Base-by-base conservation (phyloP, 108 stramenopile genomes). In the Cyclotella kingstonii region DNA sequence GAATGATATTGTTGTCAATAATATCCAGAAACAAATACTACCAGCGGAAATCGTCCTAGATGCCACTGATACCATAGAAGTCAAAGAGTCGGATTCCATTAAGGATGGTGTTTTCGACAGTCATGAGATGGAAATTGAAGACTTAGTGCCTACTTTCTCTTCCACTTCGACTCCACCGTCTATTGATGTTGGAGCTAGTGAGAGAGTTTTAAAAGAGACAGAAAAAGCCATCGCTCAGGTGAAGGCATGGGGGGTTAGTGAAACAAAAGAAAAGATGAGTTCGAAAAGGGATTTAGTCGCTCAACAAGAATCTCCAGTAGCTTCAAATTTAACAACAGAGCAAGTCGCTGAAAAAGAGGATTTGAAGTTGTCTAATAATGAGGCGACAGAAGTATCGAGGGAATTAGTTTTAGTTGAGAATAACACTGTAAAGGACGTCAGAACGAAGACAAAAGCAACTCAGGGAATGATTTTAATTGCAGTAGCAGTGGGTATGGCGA, bases 381-480 rank as follows among this genome's bases (percentile, higher is more conserved):
- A 3, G 28, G 34, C 19, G 3, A 18, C 39, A 40, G 57, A 59
- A 31, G 3, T 0, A 30, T 44, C 11, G 12, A 9, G n/a, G n/a
- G 22, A 10, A 15, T 22, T 9, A 8, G n/a, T 21, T 2, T 12
- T n/a, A 35, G 63, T 34, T 29, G 46, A 41, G 14, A 26, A 12
- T 17, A 38, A 68, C 27, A 51, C 25, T 21, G 34, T 38, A 27
- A 69, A 69, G 42, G 41, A 57, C 29, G 25, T 40, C n/a, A 52
- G 57, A 17, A 52, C 39, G 10, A 69, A 60, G 52, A 52, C 31
- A 19, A 48, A 41, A 41, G 15, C 60, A 43, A 59, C 43, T 50
- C 49, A 69, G 68, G 68, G 68, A 18, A 36, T 60, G 5, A 60
- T 51, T 2, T 50, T 69, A 51, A 60, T 69, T 54, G 68, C 50